These are phyloP conservation scores for Pseudisothecium myosuroides DNA, from an alignment of 225 moss, liverwort and hornwort genomes.

Conservation along the genomic window DNA sequence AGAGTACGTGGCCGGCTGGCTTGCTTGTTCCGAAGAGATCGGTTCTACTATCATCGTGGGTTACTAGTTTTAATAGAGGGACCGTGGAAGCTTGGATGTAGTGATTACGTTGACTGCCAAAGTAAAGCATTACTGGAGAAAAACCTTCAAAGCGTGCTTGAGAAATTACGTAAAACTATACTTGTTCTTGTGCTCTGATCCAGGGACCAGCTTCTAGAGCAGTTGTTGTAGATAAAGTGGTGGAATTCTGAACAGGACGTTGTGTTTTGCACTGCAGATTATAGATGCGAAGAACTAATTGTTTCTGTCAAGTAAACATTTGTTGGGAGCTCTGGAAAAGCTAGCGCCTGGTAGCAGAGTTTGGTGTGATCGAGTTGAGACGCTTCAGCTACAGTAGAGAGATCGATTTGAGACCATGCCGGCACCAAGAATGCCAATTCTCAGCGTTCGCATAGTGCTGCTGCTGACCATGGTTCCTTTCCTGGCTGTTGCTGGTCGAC, in stretches of 20 bases:
- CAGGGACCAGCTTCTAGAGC: neutral
- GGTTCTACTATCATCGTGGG: neutral
- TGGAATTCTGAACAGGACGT: neutral
- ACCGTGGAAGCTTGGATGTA: neutral
- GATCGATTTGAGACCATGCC: neutral
- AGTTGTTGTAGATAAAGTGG: neutral
- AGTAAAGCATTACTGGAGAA: neutral
- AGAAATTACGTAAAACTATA: too few relatives aligned
- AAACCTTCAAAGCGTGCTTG: neutral
- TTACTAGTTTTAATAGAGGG: neutral
- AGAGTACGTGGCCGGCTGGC: neutral
- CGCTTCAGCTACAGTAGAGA: neutral
- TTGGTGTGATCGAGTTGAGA: neutral
- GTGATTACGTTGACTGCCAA: neutral
- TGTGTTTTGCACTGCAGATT: neutral
- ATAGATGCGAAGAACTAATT: neutral
- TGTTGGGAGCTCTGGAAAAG: neutral
- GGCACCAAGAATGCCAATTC: slow-evolving; percentile 15
- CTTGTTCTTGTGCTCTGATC: neutral
- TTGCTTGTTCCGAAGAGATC: neutral
- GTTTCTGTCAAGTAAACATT: neutral
- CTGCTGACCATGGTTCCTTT: slow-evolving; percentile 16
- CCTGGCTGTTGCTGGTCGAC: slow-evolving; percentile 24
- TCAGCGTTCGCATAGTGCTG: slow-evolving; percentile 5
- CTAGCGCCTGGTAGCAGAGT: neutral